Evolutionary conservation across 345 rosid genomes (phyloP).

Genomic region (Hibiscus syriacus): DNA sequence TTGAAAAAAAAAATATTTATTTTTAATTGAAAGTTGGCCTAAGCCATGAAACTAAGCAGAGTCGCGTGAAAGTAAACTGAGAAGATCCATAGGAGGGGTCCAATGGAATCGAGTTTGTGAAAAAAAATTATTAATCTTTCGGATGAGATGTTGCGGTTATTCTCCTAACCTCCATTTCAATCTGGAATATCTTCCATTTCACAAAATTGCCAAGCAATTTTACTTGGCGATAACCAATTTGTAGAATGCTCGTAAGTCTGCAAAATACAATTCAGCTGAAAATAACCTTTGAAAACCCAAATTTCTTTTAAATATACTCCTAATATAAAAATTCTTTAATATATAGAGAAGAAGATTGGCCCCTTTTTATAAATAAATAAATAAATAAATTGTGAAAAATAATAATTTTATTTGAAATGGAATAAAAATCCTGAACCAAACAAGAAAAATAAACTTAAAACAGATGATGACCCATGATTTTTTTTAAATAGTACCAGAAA

Average conservation of each 20-base stretch:
- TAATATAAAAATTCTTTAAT: not conserved
- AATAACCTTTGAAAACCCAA: not conserved
- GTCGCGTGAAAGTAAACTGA: too few species aligned
- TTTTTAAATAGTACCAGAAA: constrained; percentile 22
- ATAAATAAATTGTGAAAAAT: too few species aligned
- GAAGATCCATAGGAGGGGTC: too few species aligned
- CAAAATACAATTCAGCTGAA: not conserved
- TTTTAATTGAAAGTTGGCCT: too few species aligned
- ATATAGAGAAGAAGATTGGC: not conserved
- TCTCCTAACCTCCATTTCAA: not conserved
- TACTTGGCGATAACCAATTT: not conserved
- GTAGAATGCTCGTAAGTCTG: not conserved
- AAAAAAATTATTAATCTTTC: not conserved
- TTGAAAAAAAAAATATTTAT: too few species aligned
- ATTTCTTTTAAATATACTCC: not conserved
- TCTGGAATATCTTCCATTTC: not conserved
- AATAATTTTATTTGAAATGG: not conserved
- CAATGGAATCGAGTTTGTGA: too few species aligned
- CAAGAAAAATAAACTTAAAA: not conserved
- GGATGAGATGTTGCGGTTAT: not conserved
- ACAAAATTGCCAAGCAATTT: not conserved
- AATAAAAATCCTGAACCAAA: not conserved
- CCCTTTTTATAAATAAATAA: not conserved
- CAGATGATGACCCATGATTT: not conserved
- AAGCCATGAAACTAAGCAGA: too few species aligned